phyloP scores from a whole-genome alignment of 768 basidiomycete species.

The Hypholoma sublateritium region DNA sequence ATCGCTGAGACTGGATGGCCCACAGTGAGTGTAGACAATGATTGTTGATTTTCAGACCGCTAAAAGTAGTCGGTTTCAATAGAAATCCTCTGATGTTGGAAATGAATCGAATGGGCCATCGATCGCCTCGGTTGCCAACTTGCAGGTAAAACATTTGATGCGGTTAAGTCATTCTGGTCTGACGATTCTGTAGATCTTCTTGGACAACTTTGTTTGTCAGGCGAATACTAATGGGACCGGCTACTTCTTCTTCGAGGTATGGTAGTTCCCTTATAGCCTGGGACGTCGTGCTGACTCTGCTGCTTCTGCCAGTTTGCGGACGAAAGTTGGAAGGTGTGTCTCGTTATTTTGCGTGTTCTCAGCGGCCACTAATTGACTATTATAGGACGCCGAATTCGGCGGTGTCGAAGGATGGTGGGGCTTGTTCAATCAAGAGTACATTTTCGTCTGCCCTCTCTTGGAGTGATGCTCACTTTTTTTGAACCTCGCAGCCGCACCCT shows the following conservation, averaged over 20 bases:
- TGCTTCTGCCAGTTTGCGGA: conserved; percentile 57
- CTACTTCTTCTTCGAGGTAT: conserved; percentile 87
- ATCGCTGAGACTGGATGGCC: conserved; percentile 88
- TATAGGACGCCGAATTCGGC: conserved; percentile 59
- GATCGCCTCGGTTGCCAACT: conserved; percentile 53
- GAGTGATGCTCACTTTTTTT: background rate
- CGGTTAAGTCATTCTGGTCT: background rate
- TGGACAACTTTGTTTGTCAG: conserved; percentile 86
- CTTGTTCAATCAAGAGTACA: conserved; percentile 42
- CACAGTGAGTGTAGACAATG: conserved; percentile 7
- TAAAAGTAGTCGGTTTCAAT: background rate
- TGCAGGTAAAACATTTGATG: conserved; percentile 42
- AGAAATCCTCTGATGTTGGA: conserved; percentile 60
- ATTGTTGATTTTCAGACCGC: conserved; percentile 12
- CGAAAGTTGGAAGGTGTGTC: conserved; percentile 75
- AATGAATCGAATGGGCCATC: conserved; percentile 71
- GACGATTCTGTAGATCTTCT: conserved; percentile 54
- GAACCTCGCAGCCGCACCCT: conserved; percentile 55
- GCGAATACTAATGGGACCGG: conserved; percentile 79
- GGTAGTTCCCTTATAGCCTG: background rate
- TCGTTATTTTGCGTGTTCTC: background rate
- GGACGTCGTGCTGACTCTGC: background rate
- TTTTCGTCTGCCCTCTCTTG: background rate
- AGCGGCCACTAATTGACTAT: background rate
- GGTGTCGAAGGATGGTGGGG: conserved; percentile 73